These are phyloP conservation scores for Phylloporus sp. DNA, from an alignment of 768 basidiomycete genomes.

Conservation along the genomic window DNA sequence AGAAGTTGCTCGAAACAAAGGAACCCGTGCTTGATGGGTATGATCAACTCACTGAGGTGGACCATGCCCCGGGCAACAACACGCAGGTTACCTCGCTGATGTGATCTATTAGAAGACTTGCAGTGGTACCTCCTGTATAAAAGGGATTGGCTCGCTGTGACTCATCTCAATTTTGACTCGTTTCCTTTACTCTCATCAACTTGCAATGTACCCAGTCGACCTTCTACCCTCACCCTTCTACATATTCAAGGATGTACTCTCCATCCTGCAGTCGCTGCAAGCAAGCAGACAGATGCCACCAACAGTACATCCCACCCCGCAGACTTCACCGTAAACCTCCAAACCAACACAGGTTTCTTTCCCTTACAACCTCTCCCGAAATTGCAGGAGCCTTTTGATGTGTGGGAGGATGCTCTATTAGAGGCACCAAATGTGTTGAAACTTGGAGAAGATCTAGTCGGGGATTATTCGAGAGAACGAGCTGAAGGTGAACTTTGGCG, in stretches of 20 bases:
- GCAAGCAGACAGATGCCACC: conserved; percentile 28
- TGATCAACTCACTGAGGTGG: conserved; percentile 85
- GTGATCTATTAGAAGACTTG: conserved; percentile 23
- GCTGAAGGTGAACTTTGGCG: conserved; percentile 68
- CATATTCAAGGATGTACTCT: conserved; percentile 45
- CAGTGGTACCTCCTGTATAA: conserved; percentile 33
- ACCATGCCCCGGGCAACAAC: conserved; percentile 91
- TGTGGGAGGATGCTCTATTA: conserved; percentile 70
- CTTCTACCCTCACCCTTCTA: conserved; percentile 53
- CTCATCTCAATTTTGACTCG: conserved; percentile 8
- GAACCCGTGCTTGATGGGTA: conserved; percentile 95
- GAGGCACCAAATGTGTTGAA: conserved; percentile 52
- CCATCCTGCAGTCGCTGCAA: conserved; percentile 43
- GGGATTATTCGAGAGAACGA: conserved; percentile 45
- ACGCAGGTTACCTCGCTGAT: conserved; percentile 39
- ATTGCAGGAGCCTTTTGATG: conserved; percentile 48
- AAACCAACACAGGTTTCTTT: conserved; percentile 74
- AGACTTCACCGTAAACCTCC: conserved; percentile 50
- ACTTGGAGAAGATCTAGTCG: conserved; percentile 54
- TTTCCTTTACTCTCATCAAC: conserved; percentile 4
- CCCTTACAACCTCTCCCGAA: conserved; percentile 60
- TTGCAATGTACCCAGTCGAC: conserved; percentile 28
- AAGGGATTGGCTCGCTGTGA: conserved; percentile 10
- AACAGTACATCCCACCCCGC: conserved; percentile 35
- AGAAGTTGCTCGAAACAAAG: conserved; percentile 73